Evolutionary conservation across 352 stramenopile genomes (phyloP), one percentile per base, ranked within the genome.

Genomic region (Phytophthora podocarpi): DNA sequence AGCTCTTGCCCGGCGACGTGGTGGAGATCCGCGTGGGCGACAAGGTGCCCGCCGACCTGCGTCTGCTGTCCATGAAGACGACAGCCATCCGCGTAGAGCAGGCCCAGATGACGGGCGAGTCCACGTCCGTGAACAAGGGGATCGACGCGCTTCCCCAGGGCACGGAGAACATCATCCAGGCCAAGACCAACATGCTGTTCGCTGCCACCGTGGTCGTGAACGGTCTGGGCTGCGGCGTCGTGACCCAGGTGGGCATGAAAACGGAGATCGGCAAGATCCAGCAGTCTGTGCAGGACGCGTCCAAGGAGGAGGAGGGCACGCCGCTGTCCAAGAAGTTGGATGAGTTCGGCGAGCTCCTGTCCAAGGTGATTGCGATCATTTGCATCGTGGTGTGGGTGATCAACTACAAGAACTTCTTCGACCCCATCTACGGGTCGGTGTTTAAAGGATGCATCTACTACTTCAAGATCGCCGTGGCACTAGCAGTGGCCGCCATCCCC

Each of bases 211-310:
- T 99, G 12, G 89, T 99, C n/a, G 98, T 98, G 4, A 93, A 97
- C 55, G 98, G 98, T 5, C 86, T 96, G 52, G 96, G 90, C 20
- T 74, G 82, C 12, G 97, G 93, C 21, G 77, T 99, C 9, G 96
- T 99, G 9, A 97, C 96, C 8, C 75, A 96, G 39, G 98, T 98
- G 20, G 97, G 97, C 30, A 98, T 99, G 96, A 77, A 93, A 70
- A 99, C 97, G 7, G 97, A 99, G 80, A 99, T 99, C 58, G 98
- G 98, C 23, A 99, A 99, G 81, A 98, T 99, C 57, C 87, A 97
- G 67, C 74, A 89, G 56, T 90, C 76, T n/a, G 82, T 98, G 18
- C 91, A 96, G 49, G 84, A 98, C 46, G 96, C 96, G 8, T 94
- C 96, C 11, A 87, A 95, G 48, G 91, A 98, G 7, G 87, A 98